Percentiles rank a stretch among this genome's conserved stretches.
These are phyloP conservation scores for Sphagnum magellanicum DNA, from an alignment of 228 moss, liverwort and hornwort genomes.

Conservation along the genomic window DNA sequence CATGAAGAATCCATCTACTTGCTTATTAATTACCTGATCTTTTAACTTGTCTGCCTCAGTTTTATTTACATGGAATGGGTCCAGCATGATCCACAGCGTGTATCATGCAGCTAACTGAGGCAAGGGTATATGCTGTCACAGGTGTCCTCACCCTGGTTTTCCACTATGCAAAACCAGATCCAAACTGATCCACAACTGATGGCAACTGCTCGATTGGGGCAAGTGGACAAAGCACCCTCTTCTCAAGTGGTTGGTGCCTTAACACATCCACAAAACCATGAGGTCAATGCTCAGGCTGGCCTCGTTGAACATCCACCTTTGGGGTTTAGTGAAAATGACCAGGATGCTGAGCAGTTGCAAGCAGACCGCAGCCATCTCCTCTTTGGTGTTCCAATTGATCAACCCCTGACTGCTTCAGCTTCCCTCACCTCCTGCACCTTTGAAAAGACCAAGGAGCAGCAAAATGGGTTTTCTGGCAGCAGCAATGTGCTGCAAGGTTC, in stretches of 20 bases:
- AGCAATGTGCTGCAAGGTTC: conserved; percentile 52
- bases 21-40: too few relatives aligned
- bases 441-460: conserved; percentile 45
- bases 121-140: conserved; percentile 2
- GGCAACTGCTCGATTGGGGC: conserved; percentile 39
- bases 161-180: conserved; percentile 41
- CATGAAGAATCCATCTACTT: conserved; percentile 5
- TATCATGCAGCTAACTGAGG: too few relatives aligned
- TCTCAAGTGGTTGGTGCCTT: conserved; percentile 36
- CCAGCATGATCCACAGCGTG: too few relatives aligned
- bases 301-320: conserved; percentile 47
- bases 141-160: conserved; percentile 56
- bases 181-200: conserved; percentile 44
- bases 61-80: too few relatives aligned
- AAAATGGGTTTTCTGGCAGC: conserved; percentile 17
- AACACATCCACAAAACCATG: conserved; percentile 49
- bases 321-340: conserved; percentile 59
- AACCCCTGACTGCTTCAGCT: conserved; percentile 46
- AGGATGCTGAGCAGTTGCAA: conserved; percentile 77
- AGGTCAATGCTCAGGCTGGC: conserved; percentile 59
- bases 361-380: conserved; percentile 74
- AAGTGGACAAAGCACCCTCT: conserved; percentile 37
- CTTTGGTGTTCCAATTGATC: conserved; percentile 89
- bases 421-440: conserved; percentile 38
- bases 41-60: too few relatives aligned